A percentile compares a stretch with the other conserved stretches of the same genome.
These are phyloP conservation scores for Calamus simplicifolius DNA, from an alignment of 176 grass and related monocot species.

Conservation along the genomic window DNA sequence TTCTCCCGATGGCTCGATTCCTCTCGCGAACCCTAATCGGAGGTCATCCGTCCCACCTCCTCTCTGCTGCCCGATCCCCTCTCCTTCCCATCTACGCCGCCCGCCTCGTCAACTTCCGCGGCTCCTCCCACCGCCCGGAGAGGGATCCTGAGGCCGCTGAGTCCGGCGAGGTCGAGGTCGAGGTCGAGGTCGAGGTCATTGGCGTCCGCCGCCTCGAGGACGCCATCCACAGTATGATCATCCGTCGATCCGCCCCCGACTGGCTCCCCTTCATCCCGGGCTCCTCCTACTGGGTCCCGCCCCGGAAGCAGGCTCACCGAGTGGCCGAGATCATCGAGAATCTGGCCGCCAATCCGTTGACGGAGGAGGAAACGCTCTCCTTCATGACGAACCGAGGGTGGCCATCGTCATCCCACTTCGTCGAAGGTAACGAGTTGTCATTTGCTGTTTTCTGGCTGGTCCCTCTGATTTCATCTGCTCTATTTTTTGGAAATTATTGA, in stretches of 20 bases:
- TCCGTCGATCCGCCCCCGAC: conserved; percentile 2
- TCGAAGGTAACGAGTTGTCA: conserved; percentile 9
- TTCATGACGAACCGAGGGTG: conserved; percentile 1
- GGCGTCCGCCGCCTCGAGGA: background rate
- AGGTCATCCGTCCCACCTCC: background rate
- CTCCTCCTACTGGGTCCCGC: conserved; percentile 18
- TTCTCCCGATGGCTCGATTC: too few species aligned
- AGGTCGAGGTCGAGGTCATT: too few species aligned
- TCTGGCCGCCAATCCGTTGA: conserved; percentile 1
- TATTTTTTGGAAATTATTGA: too few species aligned
- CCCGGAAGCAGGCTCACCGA: background rate
- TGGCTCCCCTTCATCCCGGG: conserved; percentile 22
- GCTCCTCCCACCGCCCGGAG: background rate
- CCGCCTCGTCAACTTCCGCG: conserved; percentile 1
- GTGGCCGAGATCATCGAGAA: background rate
- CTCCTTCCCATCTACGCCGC: background rate
- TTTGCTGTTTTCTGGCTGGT: too few species aligned
- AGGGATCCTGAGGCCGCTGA: background rate
- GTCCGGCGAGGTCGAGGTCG: too few species aligned
- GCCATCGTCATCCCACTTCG: conserved; percentile 18
- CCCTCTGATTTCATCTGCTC: too few species aligned
- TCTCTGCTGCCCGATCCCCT: too few species aligned
- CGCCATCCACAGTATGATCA: conserved; percentile 1
- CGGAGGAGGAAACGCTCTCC: conserved; percentile 13
- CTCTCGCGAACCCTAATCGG: background rate